Conservation (phyloP, 2,329 filamentous ascomycete species). For the Fusarium paranaense region DNA sequence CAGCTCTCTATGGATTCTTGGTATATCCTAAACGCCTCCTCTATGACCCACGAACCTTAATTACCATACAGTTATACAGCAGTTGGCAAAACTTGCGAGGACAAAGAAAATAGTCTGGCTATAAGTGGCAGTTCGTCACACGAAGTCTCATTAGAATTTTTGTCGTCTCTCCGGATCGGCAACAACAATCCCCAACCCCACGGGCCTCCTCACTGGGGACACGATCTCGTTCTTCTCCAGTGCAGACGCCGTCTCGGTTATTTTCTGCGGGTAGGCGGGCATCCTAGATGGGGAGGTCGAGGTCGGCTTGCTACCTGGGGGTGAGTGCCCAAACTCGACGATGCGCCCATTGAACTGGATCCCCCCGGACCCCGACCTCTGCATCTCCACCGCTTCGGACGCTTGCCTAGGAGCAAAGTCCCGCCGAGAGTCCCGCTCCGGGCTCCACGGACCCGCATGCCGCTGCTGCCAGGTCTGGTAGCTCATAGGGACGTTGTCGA, state of each 20-base stretch:
- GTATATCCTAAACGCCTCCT: background rate
- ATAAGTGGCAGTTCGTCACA: background rate
- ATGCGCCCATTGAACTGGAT: slow-evolving; percentile 39
- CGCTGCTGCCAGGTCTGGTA: slow-evolving; percentile 26
- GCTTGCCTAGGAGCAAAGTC: slow-evolving; percentile 7
- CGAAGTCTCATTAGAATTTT: slow-evolving; percentile 2
- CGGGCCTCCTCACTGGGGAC: background rate
- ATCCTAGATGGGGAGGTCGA: background rate
- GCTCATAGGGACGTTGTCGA: slow-evolving; percentile 18
- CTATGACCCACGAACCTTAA: background rate
- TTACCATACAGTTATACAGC: slow-evolving; percentile 4
- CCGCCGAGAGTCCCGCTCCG: slow-evolving; percentile 8
- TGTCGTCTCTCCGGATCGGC: slow-evolving; percentile 1
- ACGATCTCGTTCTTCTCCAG: slow-evolving; percentile 14
- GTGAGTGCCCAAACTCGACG: slow-evolving; percentile 36
- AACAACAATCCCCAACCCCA: slow-evolving; percentile 21
- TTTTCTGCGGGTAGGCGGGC: slow-evolving; percentile 28
- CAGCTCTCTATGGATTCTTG: background rate
- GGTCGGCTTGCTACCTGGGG: background rate
- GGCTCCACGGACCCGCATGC: slow-evolving; percentile 32
- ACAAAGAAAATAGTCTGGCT: background rate
- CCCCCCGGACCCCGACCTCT: slow-evolving; percentile 40
- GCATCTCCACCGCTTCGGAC: slow-evolving; percentile 34
- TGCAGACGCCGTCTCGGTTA: slow-evolving; percentile 14
- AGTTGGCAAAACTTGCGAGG: background rate